Evolutionary conservation across 305 asterid genomes (phyloP), one percentile per base, ranked within the genome.

Genomic region (Fraxinus ornus): DNA sequence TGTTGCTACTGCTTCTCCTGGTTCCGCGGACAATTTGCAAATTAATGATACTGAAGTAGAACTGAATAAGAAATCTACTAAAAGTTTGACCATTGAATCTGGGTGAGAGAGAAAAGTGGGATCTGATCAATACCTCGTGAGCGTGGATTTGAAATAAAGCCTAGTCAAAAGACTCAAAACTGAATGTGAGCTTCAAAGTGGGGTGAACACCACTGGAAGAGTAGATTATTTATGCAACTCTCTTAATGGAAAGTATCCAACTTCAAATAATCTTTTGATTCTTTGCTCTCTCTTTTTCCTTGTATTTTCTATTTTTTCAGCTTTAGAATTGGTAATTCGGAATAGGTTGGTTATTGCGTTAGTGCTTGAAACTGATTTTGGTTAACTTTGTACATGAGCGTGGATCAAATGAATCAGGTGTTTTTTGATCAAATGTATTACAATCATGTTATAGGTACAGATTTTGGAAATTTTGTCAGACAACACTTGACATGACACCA

Each of bases 111-210:
- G 73, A 80, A 77, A 87, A 41, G 36, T 88, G 32, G 95, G 85
- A 60, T 87, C 98, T 4, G 75, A 88, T 91, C 83, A 94, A 93
- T 86, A 92, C 94, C 86, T 86, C 92, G 87, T 94, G 88, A 92
- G 21, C 75, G 7, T 70, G 41, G 75, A 70, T 15, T 30, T 70
- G 75, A 70, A 70, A 70, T 30, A 70, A 70, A 30, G 41, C 75
- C 7, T 3, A 10, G 37, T 28, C 32, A 28, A 24, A 24, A 24
- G 26, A 24, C 26, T 28, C 5, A 33, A 32, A 64, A 30, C 24
- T 6, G 7, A 5, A 7, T 7, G 55, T 13, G 82, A 24, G 30
- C 55, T 39, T 28, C 17, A 26, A 10, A 9, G 73, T 64, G 73
- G 6, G 73, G 73, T 22, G n/a, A 3, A 26, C 73, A 24, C 15